A percentile compares a stretch with the other conserved stretches of the same genome.
phyloP scores from a whole-genome alignment of 371 early-diverging fungal genomes.

The Conidiobolus incongruus region DNA sequence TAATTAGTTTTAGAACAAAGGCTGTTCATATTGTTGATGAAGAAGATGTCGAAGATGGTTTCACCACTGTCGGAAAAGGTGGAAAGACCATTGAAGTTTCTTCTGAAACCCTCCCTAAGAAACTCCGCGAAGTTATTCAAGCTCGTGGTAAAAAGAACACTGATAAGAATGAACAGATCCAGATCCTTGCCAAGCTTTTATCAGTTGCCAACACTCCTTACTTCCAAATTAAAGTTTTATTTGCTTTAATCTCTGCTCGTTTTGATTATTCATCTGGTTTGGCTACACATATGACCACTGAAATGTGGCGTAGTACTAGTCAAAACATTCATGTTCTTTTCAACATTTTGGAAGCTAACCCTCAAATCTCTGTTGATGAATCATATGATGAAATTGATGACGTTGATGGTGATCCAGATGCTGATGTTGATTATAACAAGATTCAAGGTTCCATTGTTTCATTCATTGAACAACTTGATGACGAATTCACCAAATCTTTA shows the following conservation, averaged over 20 bases:
- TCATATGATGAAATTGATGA: slow-evolving; percentile 36
- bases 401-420: slow-evolving; percentile 32
- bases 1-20: too few relatives aligned
- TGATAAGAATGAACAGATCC: slow-evolving; percentile 57
- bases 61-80: slow-evolving; percentile 66
- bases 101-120: slow-evolving; percentile 53
- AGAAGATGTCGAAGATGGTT: slow-evolving; percentile 50
- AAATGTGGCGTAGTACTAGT: slow-evolving; percentile 60
- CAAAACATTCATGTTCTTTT: slow-evolving; percentile 47
- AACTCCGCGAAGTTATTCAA: slow-evolving; percentile 51
- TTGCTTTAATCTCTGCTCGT: slow-evolving; percentile 70
- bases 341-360: slow-evolving; percentile 43
- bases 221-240: slow-evolving; percentile 65
- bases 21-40: slow-evolving; percentile 6
- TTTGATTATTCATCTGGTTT: slow-evolving; percentile 59
- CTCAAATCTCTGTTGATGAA: slow-evolving; percentile 31
- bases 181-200: slow-evolving; percentile 37
- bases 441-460: slow-evolving; percentile 74
- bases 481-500: slow-evolving; percentile 86
- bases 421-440: slow-evolving; percentile 15
- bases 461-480: slow-evolving; percentile 83
- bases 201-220: slow-evolving; percentile 41
- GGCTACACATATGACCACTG: slow-evolving; percentile 41
- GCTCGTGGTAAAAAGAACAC: slow-evolving; percentile 91
- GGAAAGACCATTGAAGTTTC: slow-evolving; percentile 42